phyloP scores from a whole-genome alignment of 1,139 yeast species.

The Diutina siamensis region DNA sequence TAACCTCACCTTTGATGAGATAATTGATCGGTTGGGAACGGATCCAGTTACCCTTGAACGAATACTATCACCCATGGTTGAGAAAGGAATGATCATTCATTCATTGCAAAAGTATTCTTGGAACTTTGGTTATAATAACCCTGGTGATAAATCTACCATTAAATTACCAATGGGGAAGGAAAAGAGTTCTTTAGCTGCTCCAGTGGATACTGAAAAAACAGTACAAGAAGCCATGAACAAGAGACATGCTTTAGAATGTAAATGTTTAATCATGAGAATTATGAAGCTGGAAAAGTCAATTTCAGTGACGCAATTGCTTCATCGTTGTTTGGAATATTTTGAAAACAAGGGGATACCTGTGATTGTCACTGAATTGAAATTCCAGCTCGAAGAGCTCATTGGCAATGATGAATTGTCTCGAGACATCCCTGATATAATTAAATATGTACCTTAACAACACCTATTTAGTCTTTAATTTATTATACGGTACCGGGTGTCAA shows the following conservation, averaged over 20 bases:
- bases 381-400: not conserved
- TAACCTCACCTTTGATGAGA: not conserved
- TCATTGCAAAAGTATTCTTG: not conserved
- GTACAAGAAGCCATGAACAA: not conserved
- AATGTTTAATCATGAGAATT: not conserved
- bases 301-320: not conserved
- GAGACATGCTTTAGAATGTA: not conserved
- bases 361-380: not conserved
- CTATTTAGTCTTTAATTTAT: not conserved
- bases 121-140: not conserved
- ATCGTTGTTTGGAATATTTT: not conserved
- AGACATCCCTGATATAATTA: not conserved
- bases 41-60: not conserved
- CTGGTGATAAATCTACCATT: not conserved
- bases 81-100: not conserved
- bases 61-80: not conserved
- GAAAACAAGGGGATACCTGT: not conserved
- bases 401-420: not conserved
- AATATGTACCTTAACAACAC: constrained; percentile 1
- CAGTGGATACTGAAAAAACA: not conserved
- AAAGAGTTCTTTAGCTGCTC: not conserved
- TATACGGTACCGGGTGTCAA: not conserved
- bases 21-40: not conserved
- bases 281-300: not conserved
- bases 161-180: not conserved